phyloP scores from a whole-genome alignment of 208 protist species.

The Porcisia hertigi region DNA sequence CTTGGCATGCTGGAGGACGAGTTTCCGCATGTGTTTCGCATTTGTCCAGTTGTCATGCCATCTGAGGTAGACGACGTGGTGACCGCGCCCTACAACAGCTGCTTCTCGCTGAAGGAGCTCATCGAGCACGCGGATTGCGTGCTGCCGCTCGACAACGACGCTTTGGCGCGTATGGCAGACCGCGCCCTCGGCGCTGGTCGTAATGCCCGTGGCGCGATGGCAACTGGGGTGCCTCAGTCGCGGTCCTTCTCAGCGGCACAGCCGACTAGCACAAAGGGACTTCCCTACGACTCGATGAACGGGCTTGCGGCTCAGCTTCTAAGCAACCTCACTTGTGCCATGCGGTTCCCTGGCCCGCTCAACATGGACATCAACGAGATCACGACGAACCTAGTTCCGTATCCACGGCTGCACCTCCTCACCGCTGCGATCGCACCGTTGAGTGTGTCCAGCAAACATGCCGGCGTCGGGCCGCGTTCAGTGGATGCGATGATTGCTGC shows the following conservation, averaged over 20 bases:
- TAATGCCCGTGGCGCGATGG: conserved; percentile 10
- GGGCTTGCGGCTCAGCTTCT: conserved; percentile 94
- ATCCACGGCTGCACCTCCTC: conserved; percentile 92
- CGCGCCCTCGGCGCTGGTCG: conserved; percentile 29
- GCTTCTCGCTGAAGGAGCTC: conserved; percentile 90
- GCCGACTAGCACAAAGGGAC: conserved; percentile 71
- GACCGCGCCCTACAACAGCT: conserved; percentile 96
- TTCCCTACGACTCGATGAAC: conserved; percentile 97
- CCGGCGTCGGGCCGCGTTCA: conserved; percentile 49
- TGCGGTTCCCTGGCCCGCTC: conserved; percentile 94
- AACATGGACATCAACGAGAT: conserved; percentile 98
- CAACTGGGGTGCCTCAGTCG: conserved; percentile 36
- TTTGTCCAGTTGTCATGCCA: conserved; percentile 91
- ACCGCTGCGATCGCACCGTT: conserved; percentile 91
- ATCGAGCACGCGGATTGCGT: conserved; percentile 95
- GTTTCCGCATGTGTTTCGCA: conserved; percentile 91
- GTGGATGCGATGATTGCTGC: conserved; percentile 90
- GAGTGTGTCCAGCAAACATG: conserved; percentile 58
- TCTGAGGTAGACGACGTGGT: conserved; percentile 94
- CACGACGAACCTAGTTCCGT: conserved; percentile 97
- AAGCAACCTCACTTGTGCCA: conserved; percentile 93
- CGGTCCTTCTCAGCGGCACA: conserved; percentile 62
- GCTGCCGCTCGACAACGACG: conserved; percentile 94
- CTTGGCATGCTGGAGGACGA: conserved; percentile 94
- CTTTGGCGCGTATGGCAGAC: conserved; percentile 86